Conservation (phyloP, 192 early-diverging fungal genomes). For the Gaertneriomyces sp. region DNA sequence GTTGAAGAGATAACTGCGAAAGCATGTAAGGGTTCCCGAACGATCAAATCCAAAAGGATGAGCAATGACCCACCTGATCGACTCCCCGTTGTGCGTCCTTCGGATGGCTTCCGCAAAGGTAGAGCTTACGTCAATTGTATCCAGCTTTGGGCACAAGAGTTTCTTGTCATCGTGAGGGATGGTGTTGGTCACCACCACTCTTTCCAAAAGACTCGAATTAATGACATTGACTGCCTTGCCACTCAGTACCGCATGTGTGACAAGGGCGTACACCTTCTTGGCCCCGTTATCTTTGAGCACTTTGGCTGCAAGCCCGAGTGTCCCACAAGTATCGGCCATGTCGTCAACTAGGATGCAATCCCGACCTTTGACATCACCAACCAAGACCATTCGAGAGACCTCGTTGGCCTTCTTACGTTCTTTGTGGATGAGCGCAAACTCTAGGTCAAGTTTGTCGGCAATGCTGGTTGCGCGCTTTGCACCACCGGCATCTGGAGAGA, state of each 20-base stretch:
- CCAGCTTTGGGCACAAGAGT: slow-evolving; percentile 48
- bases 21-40: too few species aligned
- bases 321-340: slow-evolving; percentile 97
- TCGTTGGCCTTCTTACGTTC: slow-evolving; percentile 77
- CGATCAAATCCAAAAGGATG: too few species aligned
- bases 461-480: slow-evolving; percentile 90
- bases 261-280: slow-evolving; percentile 55
- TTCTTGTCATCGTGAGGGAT: slow-evolving; percentile 47
- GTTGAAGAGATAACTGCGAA: slow-evolving; percentile 28
- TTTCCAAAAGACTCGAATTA: slow-evolving; percentile 69
- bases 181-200: slow-evolving; percentile 73
- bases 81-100: slow-evolving; percentile 93
- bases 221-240: slow-evolving; percentile 86
- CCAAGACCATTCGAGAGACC: slow-evolving; percentile 77
- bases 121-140: slow-evolving; percentile 79
- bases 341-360: slow-evolving; percentile 95
- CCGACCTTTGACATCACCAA: slow-evolving; percentile 90
- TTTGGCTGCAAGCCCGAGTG: slow-evolving; percentile 84
- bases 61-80: slow-evolving; percentile 51
- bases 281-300: slow-evolving; percentile 89
- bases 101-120: slow-evolving; percentile 94
- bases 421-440: slow-evolving; percentile 98
- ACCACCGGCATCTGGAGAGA: slow-evolving; percentile 94
- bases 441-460: slow-evolving; percentile 86
- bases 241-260: slow-evolving; percentile 39